Evolutionary conservation across 768 basidiomycete genomes (phyloP), one percentile per base, ranked within the genome.

Genomic region (Termitomyces sp.): DNA sequence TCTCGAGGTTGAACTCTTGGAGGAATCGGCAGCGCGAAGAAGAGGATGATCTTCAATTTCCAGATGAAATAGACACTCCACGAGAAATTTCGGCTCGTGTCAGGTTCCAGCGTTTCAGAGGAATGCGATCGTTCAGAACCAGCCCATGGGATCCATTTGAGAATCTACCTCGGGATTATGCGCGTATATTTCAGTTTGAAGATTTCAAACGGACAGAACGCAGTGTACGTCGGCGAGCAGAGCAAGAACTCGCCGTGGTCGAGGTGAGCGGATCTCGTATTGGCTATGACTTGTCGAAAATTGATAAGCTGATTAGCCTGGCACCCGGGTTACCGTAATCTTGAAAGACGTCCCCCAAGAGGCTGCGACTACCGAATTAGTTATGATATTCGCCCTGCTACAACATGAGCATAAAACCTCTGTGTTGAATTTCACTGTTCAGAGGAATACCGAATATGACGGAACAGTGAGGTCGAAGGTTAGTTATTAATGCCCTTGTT

Each of bases 71-170:
- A 12, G 95, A 98, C 65, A 98, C 97, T 0, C 96, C 96, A 0
- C 84, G 85, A 61, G 90, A 98, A 56, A 74, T 87, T 10, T 74
- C 90, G 2, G 95, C 95, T 3, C 77, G 82, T 18, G 80, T 79
- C 10, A 84, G 97, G 12, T 98, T 98, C 74, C 92, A 93, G 65
- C 83, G 95, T 48, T 99, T 86, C 69, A 86, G 96, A 57, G 96
- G 96, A 8, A 71, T 99, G 73, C 85, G 86, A 47, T 94, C 91
- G 14, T 92, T 99, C 79, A 78, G 96, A 37, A 98, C 96, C 6
- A 94, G 92, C 68, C 92, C 92, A 37, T 99, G 96, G 97, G 97
- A 98, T 69, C 87, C 96, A 8, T 98, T 89, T 64, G 96, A 99
- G 72, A 95, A 95, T 66, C 77, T 99, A 12, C 96, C 96, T 13